phyloP scores from a whole-genome alignment of 2,329 filamentous ascomycete genomes.

The Paramyrothecium roridum region DNA sequence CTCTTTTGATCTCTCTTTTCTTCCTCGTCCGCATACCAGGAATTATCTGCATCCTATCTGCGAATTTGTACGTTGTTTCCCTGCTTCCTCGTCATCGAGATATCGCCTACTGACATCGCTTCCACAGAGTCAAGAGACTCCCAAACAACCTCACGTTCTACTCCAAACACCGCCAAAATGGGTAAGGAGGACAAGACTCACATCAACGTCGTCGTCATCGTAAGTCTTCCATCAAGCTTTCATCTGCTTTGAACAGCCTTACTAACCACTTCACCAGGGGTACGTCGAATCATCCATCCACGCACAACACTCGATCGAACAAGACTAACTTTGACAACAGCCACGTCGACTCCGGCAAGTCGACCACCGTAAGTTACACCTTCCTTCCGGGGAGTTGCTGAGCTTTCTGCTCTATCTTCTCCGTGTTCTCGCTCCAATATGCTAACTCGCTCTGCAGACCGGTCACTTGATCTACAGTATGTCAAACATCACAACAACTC shows the following conservation, averaged over 20 bases:
- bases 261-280: no score
- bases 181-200: constrained; percentile 94
- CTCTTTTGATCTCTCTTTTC: constrained; percentile 28
- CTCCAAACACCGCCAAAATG: constrained; percentile 32
- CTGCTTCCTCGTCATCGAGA: no score
- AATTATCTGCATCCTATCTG: constrained; percentile 39
- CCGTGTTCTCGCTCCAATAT: constrained; percentile 10
- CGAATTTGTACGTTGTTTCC: constrained; percentile 30
- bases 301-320: no score
- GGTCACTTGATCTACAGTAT: no score
- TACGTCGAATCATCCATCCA: no score
- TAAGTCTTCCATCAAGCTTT: constrained; percentile 22
- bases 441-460: constrained; percentile 1
- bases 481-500: background rate
- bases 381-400: background rate
- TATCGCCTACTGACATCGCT: constrained; percentile 11
- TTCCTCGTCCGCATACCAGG: constrained; percentile 42
- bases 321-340: constrained; percentile 29
- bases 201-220: constrained; percentile 98
- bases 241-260: no score
- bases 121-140: background rate
- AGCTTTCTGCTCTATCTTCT: background rate
- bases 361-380: constrained; percentile 75
- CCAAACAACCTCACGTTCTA: constrained; percentile 13
- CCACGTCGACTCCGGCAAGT: constrained; percentile 99